Evolutionary conservation across 2,329 filamentous ascomycete species (phyloP), one percentile per base, ranked within the genome.

Genomic region (Penicillium griseofulvum): DNA sequence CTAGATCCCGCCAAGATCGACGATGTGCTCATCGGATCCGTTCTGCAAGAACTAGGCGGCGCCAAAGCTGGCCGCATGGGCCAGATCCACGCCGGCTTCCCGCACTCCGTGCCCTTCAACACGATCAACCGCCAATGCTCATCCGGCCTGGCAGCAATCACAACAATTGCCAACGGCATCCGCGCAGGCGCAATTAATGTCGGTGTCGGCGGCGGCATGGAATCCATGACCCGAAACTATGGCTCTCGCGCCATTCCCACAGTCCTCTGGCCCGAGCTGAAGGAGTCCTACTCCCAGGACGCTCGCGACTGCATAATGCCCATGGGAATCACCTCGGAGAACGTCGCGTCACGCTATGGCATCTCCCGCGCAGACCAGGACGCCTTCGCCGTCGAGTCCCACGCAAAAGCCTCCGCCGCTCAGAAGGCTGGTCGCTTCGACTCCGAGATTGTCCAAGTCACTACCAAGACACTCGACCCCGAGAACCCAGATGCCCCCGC

Each of bases 171-270:
- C 5, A 85, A 88, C 54, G 81, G 87, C 59, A 94, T 97, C 64
- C 82, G 85, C n/a, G 80, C 83, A 0, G 91, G 89, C 1, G 82
- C 84, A 64, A 88, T 93, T 49, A 83, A 86, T 58, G 80, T 82
- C 0, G 92, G 90, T 56, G 85, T 97, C 58, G 92, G 87, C 10
- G 92, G 89, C 2, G 92, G 92, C 29, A 96, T 95, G 89, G 92
- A 97, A 82, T 93, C 88, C 76, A 97, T 97, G 92, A 96, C 90
- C 60, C 79, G 88, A 62, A 96, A 96, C 76, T 97, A 97, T 74
- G 91, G 87, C 49, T 85, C 80, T 26, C 80, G 86, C 54, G 92
- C 92, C n/a, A 94, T 97, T 41, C 92, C 92, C 0, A 87, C 86
- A 0, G 84, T 91, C 60, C 75, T 91, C 11, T 96, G 91, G 90